Percentiles rank a stretch among this genome's conserved stretches.
Conservation (phyloP, 2,329 filamentous ascomycete species). For the Arthrobotrys pseudoclavata region DNA sequence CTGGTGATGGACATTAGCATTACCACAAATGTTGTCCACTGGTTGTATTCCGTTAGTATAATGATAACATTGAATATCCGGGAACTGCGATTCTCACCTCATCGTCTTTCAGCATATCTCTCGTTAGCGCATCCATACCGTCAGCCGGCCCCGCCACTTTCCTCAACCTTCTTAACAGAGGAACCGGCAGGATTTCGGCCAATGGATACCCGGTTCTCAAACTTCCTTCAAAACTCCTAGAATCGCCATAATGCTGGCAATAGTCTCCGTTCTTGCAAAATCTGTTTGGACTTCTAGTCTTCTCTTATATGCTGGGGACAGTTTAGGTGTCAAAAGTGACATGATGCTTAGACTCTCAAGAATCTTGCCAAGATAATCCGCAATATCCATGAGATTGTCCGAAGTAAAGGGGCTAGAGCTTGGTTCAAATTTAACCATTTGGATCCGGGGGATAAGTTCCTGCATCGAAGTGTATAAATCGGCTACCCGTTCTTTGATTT, state of each 20-base stretch:
- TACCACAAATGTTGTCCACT: conserved; percentile 54
- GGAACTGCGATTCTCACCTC: conserved; percentile 27
- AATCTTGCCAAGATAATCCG: conserved; percentile 65
- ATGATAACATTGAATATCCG: background rate
- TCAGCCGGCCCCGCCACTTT: conserved; percentile 38
- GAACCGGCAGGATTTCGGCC: conserved; percentile 69
- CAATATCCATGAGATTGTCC: conserved; percentile 64
- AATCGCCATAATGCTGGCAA: conserved; percentile 71
- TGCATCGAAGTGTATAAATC: conserved; percentile 63
- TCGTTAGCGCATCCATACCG: conserved; percentile 33
- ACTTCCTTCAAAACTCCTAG: conserved; percentile 68
- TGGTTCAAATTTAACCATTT: conserved; percentile 66
- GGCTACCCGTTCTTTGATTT: conserved; percentile 64
- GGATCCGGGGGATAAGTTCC: conserved; percentile 65
- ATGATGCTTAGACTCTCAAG: conserved; percentile 66
- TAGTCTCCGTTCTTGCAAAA: conserved; percentile 67
- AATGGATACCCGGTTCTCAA: conserved; percentile 69
- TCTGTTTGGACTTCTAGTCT: conserved; percentile 67
- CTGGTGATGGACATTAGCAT: conserved; percentile 46
- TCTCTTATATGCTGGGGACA: conserved; percentile 67
- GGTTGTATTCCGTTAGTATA: conserved; percentile 8
- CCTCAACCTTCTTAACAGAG: conserved; percentile 66
- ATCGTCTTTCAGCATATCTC: conserved; percentile 50
- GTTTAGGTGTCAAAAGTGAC: conserved; percentile 64
- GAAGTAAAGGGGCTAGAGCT: conserved; percentile 66